Evolutionary conservation across 2,329 filamentous ascomycete genomes (phyloP).

Genomic region (Penicillium sp.): DNA sequence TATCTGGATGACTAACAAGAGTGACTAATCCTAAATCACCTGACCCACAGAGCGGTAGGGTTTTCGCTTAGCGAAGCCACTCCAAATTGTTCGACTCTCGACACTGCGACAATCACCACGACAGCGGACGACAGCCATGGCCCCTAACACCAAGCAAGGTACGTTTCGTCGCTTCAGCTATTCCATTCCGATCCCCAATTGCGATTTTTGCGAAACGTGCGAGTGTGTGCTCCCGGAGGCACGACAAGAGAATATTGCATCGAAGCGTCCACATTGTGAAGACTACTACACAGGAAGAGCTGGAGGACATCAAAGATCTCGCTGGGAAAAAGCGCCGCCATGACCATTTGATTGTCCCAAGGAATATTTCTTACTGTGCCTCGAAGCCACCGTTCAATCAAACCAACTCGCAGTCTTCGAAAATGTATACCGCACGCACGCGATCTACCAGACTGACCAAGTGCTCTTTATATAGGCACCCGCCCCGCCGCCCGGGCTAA

Average conservation of each 20-base stretch:
- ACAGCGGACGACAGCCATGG: slow-evolving; percentile 49
- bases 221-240: slow-evolving; percentile 14
- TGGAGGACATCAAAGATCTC: neutral
- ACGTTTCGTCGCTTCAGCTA: slow-evolving; percentile 24
- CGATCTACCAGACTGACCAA: slow-evolving; percentile 22
- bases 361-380: neutral
- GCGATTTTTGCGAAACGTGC: slow-evolving; percentile 22
- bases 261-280: slow-evolving; percentile 11
- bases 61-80: slow-evolving; percentile 43
- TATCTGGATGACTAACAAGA: slow-evolving; percentile 12
- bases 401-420: slow-evolving; percentile 8
- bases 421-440: neutral
- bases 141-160: slow-evolving; percentile 51
- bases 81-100: slow-evolving; percentile 40
- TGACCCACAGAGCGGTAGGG: slow-evolving; percentile 42
- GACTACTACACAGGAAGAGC: neutral
- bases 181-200: slow-evolving; percentile 14
- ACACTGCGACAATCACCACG: slow-evolving; percentile 46
- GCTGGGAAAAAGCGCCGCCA: neutral
- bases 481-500: slow-evolving; percentile 76
- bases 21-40: slow-evolving; percentile 29
- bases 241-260: slow-evolving; percentile 8
- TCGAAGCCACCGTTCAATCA: neutral
- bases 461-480: slow-evolving; percentile 35
- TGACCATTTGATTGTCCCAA: neutral